phyloP scores from a whole-genome alignment of 441 rosid species.

The Populus tomentosa region DNA sequence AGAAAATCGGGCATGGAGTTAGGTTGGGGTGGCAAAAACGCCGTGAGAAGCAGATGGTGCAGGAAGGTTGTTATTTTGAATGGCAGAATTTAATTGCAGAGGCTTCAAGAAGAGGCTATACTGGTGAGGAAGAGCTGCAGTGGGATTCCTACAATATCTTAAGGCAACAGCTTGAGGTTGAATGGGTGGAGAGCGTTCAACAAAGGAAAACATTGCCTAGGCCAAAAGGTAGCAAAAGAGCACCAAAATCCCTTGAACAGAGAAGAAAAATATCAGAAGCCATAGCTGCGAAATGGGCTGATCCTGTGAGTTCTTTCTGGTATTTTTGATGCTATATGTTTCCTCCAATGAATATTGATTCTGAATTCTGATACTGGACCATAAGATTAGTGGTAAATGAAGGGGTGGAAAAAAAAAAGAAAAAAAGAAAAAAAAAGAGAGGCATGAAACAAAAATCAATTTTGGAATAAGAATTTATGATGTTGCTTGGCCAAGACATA shows the following conservation, averaged over 20 bases:
- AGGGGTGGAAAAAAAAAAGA: background rate
- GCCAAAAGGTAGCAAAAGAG: constrained; percentile 64
- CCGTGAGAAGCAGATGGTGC: constrained; percentile 47
- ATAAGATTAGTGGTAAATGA: background rate
- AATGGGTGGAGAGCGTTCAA: constrained; percentile 68
- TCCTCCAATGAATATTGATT: background rate
- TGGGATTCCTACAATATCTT: constrained; percentile 70
- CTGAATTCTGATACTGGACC: background rate
- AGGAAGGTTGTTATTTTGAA: constrained; percentile 59
- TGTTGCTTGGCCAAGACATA: background rate
- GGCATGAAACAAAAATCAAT: background rate
- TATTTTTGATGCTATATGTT: background rate
- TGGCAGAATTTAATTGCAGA: constrained; percentile 93
- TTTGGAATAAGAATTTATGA: background rate
- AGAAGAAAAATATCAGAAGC: constrained; percentile 84
- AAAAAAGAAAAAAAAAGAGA: background rate
- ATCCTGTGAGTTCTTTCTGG: constrained; percentile 62
- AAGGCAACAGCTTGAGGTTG: constrained; percentile 53
- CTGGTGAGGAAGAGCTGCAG: constrained; percentile 58
- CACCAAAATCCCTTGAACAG: constrained; percentile 79
- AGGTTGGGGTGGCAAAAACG: constrained; percentile 71
- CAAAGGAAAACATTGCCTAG: constrained; percentile 51
- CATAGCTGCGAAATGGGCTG: constrained; percentile 96
- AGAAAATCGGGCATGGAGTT: constrained; percentile 71
- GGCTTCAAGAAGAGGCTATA: constrained; percentile 61